Evolutionary conservation across 2,329 filamentous ascomycete genomes (phyloP), one percentile per base, ranked within the genome.

Genomic region (Aspergillus costaricaensis): DNA sequence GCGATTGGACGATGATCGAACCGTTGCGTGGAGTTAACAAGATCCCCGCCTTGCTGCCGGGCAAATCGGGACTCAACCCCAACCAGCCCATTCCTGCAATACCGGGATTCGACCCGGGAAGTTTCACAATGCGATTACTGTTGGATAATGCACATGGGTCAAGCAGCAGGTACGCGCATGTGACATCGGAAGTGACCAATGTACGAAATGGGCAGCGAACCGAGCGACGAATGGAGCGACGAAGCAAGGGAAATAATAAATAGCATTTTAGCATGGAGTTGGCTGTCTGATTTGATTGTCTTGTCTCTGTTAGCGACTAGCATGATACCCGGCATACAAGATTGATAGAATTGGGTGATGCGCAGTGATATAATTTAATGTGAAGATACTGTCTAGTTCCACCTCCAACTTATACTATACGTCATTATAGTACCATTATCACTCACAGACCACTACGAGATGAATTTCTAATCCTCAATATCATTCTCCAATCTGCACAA

Each of bases 1-100:
- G 55, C 19, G 57, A 62, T 27, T 52, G 54, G 57, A 41, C 56
- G 25, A 41, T 61, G 21, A 51, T 62, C 15, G 55, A 65, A 30
- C 63, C 63, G 5, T 51, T 62, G 7, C 53, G 41, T 21, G 59
- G 53, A 9, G 30, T 57, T 7, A 32, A 54, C n/a, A 38, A 49
- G 23, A 23, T 48, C 4, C 59, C 62, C 14, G 52, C 47, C 47
- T 6, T 44, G 30, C 23, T 23, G 27, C 49, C 50, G 2, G 38
- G 55, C 5, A 50, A 47, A 36, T 19, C 53, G 23, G 39, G 30
- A 7, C 21, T 54, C 25, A 52, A 55, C 5, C 50, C 50, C 25
- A 52, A 55, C 5, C 50, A 49, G 43, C 30, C 51, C 0, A 19
- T 21, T 2, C 30, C 32, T n/a, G 51, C 55, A n/a, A 36, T 61